Evolutionary conservation across 257 asterid genomes (phyloP).

Genomic region (Solanum pennellii): DNA sequence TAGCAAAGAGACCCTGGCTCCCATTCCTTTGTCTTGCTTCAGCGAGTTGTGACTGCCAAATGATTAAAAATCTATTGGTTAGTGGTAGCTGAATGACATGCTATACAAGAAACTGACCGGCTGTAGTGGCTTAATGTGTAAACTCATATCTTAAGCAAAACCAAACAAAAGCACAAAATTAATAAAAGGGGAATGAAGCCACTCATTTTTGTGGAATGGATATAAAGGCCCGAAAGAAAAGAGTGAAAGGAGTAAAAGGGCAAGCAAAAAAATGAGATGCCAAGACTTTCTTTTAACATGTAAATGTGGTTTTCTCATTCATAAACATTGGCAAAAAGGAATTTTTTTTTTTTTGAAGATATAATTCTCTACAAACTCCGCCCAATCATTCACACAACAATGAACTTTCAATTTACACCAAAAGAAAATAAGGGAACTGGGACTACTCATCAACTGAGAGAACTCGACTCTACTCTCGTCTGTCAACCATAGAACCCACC

Average conservation of each 20-base stretch:
- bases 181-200: not conserved
- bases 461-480: not conserved
- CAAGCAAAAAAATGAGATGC: not conserved
- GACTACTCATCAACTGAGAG: not conserved
- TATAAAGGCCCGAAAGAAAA: not conserved
- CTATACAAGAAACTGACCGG: not conserved
- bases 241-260: not conserved
- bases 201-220: not conserved
- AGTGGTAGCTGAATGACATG: not conserved
- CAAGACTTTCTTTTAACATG: not conserved
- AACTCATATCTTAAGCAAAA: not conserved
- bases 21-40: constrained; percentile 44
- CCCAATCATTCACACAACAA: not conserved
- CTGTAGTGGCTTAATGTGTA: not conserved
- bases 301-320: not conserved
- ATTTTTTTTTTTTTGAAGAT: not conserved
- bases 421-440: not conserved
- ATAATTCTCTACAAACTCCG: not conserved
- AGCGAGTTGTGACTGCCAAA: constrained; percentile 69
- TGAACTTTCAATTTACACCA: not conserved
- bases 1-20: constrained; percentile 40
- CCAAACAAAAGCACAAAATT: not conserved
- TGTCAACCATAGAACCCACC: not conserved
- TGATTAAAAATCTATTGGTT: not conserved
- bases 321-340: not conserved